Base-by-base conservation (phyloP, 495 filamentous ascomycete species). In the Aspergillus mulundensis region DNA sequence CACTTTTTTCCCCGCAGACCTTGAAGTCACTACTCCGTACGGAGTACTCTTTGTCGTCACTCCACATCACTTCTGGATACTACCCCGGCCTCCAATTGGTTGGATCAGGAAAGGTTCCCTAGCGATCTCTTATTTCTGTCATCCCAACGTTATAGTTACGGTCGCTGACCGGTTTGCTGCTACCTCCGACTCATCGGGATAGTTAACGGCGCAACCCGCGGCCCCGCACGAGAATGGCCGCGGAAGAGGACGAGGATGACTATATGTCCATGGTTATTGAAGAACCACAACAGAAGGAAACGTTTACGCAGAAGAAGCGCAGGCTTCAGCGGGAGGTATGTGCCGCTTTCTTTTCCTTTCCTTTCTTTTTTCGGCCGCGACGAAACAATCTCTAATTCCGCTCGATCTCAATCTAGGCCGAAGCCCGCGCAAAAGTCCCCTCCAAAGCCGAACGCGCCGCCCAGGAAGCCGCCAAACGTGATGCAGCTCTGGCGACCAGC, bases 371-470 rank as follows among this genome's bases (percentile, higher is more conserved):
- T 6, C 18, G 1, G 8, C 21, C 25, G 19, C 10, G 11, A 0
- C 41, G 42, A 8, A 28, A 28, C 25, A 8, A 8, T 8, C 25
- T 4, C 25, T 28, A 4, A 28, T 8, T 28, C 30, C 20, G 23
- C 18, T 28, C n/a, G 15, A 20, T 16, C 21, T 49, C 24, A 19
- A 28, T 39, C 12, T 39, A 78, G 75, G 71, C 75, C 45, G 75
- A 78, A 72, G 70, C 71, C 19, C 71, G 73, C 20, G 73, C 63
- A n/a, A 66, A 57, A 63, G 67, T 76, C 55, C 75, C 69, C 15
- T 94, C 92, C 51, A 97, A 96, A 75, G 84, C 84, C 46, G 89
- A 97, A 76, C 83, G 84, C 39, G 85, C 83, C 15, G 82, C 81
- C 16, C 82, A 88, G 57, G 89, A 85, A 62, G 81, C 76, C 21